Conservation (phyloP, 2,329 filamentous ascomycete genomes). For the Ascochyta fabae region DNA sequence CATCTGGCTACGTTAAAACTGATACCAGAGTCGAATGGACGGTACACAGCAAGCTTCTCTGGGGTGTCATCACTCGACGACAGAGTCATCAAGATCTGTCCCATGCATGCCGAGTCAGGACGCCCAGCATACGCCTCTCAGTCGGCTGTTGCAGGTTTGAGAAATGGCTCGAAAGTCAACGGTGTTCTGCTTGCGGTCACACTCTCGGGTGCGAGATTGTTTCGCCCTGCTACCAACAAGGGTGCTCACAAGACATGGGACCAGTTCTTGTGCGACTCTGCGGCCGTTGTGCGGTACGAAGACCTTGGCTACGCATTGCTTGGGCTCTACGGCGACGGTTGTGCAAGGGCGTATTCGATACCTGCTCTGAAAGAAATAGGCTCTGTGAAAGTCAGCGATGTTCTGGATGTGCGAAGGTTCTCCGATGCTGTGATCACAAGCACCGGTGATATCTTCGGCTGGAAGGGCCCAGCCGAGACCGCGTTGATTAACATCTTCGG, state of each 20-base stretch:
- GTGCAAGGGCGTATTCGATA: conserved; percentile 81
- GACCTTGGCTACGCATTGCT: conserved; percentile 79
- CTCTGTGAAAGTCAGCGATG: conserved; percentile 65
- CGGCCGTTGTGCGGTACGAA: conserved; percentile 76
- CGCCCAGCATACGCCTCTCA: conserved; percentile 78
- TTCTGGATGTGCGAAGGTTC: conserved; percentile 77
- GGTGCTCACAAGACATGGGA: conserved; percentile 94
- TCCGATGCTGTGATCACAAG: conserved; percentile 73
- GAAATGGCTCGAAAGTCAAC: conserved; percentile 75
- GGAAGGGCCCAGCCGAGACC: conserved; percentile 87
- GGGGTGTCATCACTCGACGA: conserved; percentile 72
- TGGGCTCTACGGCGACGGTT: conserved; percentile 83
- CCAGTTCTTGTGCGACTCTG: conserved; percentile 79
- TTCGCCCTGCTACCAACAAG: conserved; percentile 82
- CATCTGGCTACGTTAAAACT: conserved; percentile 90
- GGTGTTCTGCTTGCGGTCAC: conserved; percentile 83
- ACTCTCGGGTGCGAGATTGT: conserved; percentile 77
- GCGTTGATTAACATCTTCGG: conserved; percentile 87
- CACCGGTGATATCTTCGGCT: conserved; percentile 83
- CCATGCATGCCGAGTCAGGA: conserved; percentile 80
- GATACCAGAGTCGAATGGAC: conserved; percentile 71
- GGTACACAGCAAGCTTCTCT: conserved; percentile 75
- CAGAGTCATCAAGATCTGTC: conserved; percentile 74
- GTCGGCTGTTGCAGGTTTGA: conserved; percentile 74
- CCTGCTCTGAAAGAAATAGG: conserved; percentile 86